Base-by-base conservation (phyloP, 2,329 filamentous ascomycete species). In the Phoma herbarum region DNA sequence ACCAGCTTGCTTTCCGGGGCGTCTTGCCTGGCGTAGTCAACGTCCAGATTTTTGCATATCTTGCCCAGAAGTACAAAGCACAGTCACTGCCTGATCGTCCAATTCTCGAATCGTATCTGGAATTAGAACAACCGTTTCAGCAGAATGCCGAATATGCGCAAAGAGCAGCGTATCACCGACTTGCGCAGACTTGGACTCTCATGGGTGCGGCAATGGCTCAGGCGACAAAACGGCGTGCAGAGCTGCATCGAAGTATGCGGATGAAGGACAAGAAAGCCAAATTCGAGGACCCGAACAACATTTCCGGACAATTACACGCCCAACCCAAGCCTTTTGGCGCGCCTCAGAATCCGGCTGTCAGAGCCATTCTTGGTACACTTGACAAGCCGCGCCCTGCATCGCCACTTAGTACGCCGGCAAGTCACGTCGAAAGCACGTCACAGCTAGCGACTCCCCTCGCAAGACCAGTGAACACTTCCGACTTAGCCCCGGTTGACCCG, bases 181-280 rank as follows among this genome's bases (percentile, higher is more conserved):
- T 85, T 44, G 83, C 86, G 29, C 83, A 87, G 62, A 85, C 84
- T 20, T 89, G 86, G 86, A 82, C 81, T 52, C 80, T 88, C 22
- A 72, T 87, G 31, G 83, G 82, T 52, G 78, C 80, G 54, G 79
- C 81, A 25, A 77, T 86, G 52, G 69, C 81, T 2, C 79, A 82
- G 57, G 83, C 85, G 58, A 77, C 86, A 26, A 76, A 67, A 37
- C 71, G 74, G 11, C 71, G 78, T 44, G 74, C 74, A 59, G 72
- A 72, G 54, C 45, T 69, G 50, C 74, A 78, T 56, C 70, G 69
- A 54, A 59, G 57, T 43, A 66, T 72, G 59, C 61, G 57, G 57
- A 52, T 72, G 37, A 69, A 65, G 35, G 61, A 65, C 31, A 69
- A 70, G 28, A 59, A 63, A 28, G 25, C 50, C n/a, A 41, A 60